A percentile compares a stretch with the other conserved stretches of the same genome.
These are phyloP conservation scores for Canavalia ensiformis DNA, from an alignment of 306 rosid species.

Conservation along the genomic window DNA sequence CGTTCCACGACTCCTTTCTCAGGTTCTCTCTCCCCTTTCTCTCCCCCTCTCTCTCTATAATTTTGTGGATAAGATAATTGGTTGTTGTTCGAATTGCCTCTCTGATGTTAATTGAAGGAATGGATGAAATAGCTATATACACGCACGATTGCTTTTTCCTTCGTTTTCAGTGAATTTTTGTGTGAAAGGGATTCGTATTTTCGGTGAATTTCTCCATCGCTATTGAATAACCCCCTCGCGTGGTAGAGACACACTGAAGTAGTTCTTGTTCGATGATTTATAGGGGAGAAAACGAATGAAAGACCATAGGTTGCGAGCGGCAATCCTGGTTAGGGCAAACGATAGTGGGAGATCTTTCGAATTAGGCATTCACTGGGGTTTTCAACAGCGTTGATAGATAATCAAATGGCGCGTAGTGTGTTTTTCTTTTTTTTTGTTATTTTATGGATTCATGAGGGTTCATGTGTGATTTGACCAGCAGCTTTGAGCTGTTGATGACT, in stretches of 20 bases:
- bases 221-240: neutral
- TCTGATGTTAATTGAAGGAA: slow-evolving; percentile 27
- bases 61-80: slow-evolving; percentile 24
- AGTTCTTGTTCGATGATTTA: slow-evolving; percentile 13
- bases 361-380: slow-evolving; percentile 33
- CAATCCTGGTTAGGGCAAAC: slow-evolving; percentile 41
- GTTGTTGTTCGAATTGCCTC: slow-evolving; percentile 14
- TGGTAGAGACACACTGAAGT: slow-evolving; percentile 19
- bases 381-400: slow-evolving; percentile 20
- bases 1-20: neutral
- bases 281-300: neutral
- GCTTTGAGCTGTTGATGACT: slow-evolving; percentile 38
- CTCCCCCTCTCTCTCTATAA: neutral
- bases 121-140: neutral
- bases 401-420: neutral
- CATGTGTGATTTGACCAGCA: slow-evolving; percentile 27
- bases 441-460: slow-evolving; percentile 19
- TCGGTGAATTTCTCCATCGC: slow-evolving; percentile 22
- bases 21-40: slow-evolving; percentile 21
- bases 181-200: slow-evolving; percentile 26
- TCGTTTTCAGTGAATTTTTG: neutral
- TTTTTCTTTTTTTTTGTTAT: neutral
- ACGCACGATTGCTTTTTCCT: slow-evolving; percentile 29
- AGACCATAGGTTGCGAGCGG: neutral
- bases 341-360: slow-evolving; percentile 41